These are phyloP conservation scores for Blastocystis hominis DNA, from an alignment of 352 stramenopile genomes.

Conservation along the genomic window DNA sequence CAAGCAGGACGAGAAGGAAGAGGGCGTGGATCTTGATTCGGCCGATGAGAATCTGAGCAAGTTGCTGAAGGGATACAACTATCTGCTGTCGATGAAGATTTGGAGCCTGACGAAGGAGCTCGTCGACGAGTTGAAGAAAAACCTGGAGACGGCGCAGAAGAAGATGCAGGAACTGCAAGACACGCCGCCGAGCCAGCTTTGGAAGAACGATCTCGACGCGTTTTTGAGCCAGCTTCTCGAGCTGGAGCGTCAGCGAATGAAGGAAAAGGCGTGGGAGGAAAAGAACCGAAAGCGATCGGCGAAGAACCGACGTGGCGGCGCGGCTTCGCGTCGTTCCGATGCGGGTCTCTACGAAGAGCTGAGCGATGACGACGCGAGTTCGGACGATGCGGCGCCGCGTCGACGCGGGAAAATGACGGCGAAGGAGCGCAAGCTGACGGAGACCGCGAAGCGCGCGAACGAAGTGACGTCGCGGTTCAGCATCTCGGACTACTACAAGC, in stretches of 20 bases:
- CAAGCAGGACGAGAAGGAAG: conserved; percentile 64
- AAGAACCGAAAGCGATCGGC: not conserved
- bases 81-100: conserved; percentile 86
- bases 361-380: not conserved
- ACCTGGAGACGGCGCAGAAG: conserved; percentile 74
- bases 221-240: conserved; percentile 69
- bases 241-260: conserved; percentile 27
- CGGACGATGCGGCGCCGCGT: not conserved
- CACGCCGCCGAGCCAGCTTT: conserved; percentile 78
- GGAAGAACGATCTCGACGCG: conserved; percentile 80
- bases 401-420: not conserved
- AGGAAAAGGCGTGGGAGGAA: conserved; percentile 43
- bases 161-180: conserved; percentile 73
- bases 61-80: conserved; percentile 72
- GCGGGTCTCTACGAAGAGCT: not conserved
- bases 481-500: conserved; percentile 28
- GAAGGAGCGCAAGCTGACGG: not conserved
- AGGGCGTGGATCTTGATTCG: conserved; percentile 16
- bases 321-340: not conserved
- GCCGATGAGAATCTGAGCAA: conserved; percentile 62
- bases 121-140: conserved; percentile 75
- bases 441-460: not conserved
- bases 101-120: conserved; percentile 82
- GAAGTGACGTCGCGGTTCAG: conserved; percentile 18
- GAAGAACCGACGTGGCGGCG: not conserved